Percentiles rank a stretch among this genome's conserved stretches.
Conservation (phyloP, 2,329 filamentous ascomycete species). For the Xylaria arbuscula region DNA sequence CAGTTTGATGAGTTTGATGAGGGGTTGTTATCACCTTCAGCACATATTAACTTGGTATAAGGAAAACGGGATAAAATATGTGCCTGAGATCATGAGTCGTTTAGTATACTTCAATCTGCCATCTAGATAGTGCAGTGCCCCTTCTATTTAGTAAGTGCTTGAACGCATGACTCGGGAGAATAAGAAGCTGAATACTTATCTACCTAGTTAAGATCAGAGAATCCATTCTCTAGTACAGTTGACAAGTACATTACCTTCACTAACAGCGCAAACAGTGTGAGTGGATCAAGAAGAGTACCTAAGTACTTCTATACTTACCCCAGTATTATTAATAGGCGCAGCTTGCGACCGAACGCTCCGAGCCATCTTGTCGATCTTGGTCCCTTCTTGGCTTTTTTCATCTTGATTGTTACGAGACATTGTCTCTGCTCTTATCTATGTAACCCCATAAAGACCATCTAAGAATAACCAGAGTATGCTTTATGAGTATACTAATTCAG, state of each 20-base stretch:
- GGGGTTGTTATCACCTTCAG: no score
- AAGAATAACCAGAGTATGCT: neutral
- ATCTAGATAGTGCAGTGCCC: no score
- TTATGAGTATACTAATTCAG: neutral
- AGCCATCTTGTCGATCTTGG: neutral
- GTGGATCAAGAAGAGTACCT: constrained; percentile 15
- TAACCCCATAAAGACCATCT: neutral
- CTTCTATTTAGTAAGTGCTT: no score
- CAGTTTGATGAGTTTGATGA: no score
- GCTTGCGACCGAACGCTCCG: constrained; percentile 26
- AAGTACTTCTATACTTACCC: no score
- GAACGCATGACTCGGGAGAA: no score
- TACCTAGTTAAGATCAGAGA: no score
- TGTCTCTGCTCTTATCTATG: neutral
- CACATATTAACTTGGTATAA: no score
- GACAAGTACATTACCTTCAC: neutral
- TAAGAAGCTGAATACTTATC: no score
- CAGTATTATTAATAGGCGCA: constrained; percentile 30
- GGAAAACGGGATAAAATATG: no score
- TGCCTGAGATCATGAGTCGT: no score
- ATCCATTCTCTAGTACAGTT: neutral
- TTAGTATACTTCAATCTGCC: neutral
- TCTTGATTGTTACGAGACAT: neutral
- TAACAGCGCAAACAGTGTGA: constrained; percentile 20
- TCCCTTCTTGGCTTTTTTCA: neutral